A percentile compares a stretch with the other conserved stretches of the same genome.
phyloP scores from a whole-genome alignment of 305 asterid genomes.

The Solanum aculeatissimum region DNA sequence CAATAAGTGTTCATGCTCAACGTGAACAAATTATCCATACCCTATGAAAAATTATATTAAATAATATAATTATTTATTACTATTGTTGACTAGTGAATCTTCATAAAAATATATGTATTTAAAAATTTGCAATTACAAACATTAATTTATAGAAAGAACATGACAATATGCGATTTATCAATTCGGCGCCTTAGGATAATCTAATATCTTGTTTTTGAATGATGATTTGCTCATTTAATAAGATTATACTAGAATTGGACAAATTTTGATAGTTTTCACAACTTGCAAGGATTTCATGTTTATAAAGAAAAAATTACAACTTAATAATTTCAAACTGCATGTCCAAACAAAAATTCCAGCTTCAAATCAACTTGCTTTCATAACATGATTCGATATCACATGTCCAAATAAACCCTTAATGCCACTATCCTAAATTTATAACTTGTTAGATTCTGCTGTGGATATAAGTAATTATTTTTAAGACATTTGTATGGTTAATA shows the following conservation, averaged over 20 bases:
- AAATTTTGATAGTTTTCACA: not conserved
- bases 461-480: not conserved
- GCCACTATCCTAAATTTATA: not conserved
- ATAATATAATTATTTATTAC: not conserved
- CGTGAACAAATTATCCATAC: not conserved
- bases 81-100: not conserved
- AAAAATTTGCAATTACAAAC: not conserved
- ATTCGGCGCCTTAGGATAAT: too few relatives aligned
- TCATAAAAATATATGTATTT: not conserved
- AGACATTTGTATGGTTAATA: not conserved
- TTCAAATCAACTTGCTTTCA: not conserved
- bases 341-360: not conserved
- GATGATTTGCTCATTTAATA: not conserved
- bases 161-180: not conserved
- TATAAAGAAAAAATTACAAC: not conserved
- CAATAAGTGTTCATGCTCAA: not conserved
- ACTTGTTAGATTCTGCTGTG: not conserved
- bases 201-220: not conserved
- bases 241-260: not conserved
- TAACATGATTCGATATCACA: not conserved
- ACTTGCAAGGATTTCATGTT: not conserved
- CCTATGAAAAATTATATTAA: not conserved
- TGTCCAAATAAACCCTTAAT: not conserved
- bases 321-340: not conserved
- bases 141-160: not conserved